Base-by-base conservation (phyloP, 2,329 filamentous ascomycete genomes). In the Coleophoma cylindrospora region DNA sequence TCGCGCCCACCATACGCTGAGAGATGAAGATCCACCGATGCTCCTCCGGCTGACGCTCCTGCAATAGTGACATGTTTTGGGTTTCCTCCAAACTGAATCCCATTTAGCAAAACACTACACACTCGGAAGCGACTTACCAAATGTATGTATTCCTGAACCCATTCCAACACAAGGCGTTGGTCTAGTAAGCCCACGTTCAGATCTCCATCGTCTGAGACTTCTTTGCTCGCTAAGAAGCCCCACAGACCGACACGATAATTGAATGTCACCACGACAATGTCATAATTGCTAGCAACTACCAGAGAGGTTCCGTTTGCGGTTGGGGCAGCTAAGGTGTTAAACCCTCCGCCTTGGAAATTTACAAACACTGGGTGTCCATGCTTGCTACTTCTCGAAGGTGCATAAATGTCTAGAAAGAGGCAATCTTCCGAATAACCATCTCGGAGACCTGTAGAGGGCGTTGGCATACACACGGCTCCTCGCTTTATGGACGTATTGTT, bases 161-260 rank as follows among this genome's bases (percentile, higher is more conserved):
- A 91, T 53, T 85, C 64, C 13, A 91, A 65, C 0, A 80, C 83
- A 60, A 85, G 84, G 47, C 83, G 71, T 65, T 89, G 86, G 63
- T 91, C 87, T 34, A 78, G 77, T 1, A 91, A 70, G 1, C 87
- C 87, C 57, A 83, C 83, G 64, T 91, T 91, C 34, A 83, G 62
- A 50, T 75, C 78, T 3, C 79, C 76, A 4, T 67, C 56, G 55
- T 60, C 59, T 33, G 68, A 56, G 1, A 84, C 66, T 57, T 85
- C 76, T 14, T 76, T 68, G 49, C 81, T 73, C 2, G 80, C 79
- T 12, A 91, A 72, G 62, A 91, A 91, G 0, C 88, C 87, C 57
- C 83, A 90, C 0, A 80, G 76, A 0, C 87, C 87, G 11, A 91
- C 85, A 5, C 88, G 82, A 63, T 91, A 91, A 67, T 90, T 91